Base-by-base conservation (phyloP, 164 flowering plant species). In the Berberis vulgaris region DNA sequence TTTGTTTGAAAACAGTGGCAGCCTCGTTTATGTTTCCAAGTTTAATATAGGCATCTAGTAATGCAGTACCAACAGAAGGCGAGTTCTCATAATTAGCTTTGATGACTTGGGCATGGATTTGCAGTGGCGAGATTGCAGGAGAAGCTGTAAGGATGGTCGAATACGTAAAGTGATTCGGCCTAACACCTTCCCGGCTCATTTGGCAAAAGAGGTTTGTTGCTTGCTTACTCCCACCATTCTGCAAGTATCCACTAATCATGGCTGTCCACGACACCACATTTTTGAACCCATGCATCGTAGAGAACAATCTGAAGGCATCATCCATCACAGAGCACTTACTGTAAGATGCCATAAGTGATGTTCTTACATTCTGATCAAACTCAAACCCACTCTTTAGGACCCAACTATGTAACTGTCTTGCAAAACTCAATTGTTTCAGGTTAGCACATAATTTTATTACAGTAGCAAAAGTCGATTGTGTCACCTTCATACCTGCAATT, bases 241-340 rank as follows among this genome's bases (percentile, higher is more conserved):
- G 85, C 77, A 88, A 69, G 70, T 72, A 81, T 57, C 95, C 97
- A 55, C 71, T 69, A 50, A 94, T 88, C 79, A 91, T 82, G 43
- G 97, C 92, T 1, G 98, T 94, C 96, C 98, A 90, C 4, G 95
- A 78, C 26, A 88, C 89, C 60, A 94, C 97, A 71, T 74, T 85
- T 59, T 63, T 80, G 68, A 54, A 40, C 60, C 75, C 80, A 60
- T 69, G 59, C 85, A 82, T 74, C 54, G 59, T 61, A 6, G 67
- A 67, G 68, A 93, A 93, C 72, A 85, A 55, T 58, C 67, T 69
- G 11, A 75, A 77, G 10, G 96, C 87, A 67, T 75, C 84, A 67
- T 81, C 83, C 83, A 84, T 82, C 70, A 73, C 80, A 46, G 72
- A 13, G 53, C 85, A 80, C 76, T 84, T 90, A 59, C 73, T 74